Conservation (phyloP, 139 green algal species). For the Tetradesmus lagerheimii region DNA sequence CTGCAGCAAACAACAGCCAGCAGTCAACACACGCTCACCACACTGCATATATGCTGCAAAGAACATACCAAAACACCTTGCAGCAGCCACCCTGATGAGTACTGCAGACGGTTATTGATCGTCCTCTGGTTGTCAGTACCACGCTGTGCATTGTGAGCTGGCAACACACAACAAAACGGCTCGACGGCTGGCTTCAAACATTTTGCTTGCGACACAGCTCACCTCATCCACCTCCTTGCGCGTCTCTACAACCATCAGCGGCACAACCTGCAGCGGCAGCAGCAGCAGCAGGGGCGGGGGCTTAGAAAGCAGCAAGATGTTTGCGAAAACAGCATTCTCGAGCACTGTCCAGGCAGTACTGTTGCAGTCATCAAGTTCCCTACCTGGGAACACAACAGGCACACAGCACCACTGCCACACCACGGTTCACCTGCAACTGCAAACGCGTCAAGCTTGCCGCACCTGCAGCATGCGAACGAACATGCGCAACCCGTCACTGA, state of each 20-base stretch:
- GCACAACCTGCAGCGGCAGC: conserved; percentile 65
- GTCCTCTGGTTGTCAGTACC: too few relatives aligned
- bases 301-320: not conserved
- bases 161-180: too few relatives aligned
- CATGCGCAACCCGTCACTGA: conserved; percentile 89
- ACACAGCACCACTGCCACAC: too few relatives aligned
- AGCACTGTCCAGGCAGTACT: not conserved
- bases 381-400: not conserved
- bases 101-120: too few relatives aligned
- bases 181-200: too few relatives aligned
- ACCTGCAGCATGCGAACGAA: conserved; percentile 91
- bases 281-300: not conserved
- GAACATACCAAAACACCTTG: too few relatives aligned
- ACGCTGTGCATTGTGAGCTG: too few relatives aligned
- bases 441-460: too few relatives aligned
- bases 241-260: conserved; percentile 92
- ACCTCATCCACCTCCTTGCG: conserved; percentile 93
- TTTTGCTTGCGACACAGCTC: not conserved
- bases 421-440: too few relatives aligned
- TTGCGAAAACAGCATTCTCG: too few relatives aligned
- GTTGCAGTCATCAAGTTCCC: not conserved
- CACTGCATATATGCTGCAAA: too few relatives aligned
- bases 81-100: too few relatives aligned
- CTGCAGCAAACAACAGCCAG: conserved; percentile 36
- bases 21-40: not conserved